Base-by-base conservation (phyloP, 1,139 yeast genomes). In the Schwanniomyces etchellsii region DNA sequence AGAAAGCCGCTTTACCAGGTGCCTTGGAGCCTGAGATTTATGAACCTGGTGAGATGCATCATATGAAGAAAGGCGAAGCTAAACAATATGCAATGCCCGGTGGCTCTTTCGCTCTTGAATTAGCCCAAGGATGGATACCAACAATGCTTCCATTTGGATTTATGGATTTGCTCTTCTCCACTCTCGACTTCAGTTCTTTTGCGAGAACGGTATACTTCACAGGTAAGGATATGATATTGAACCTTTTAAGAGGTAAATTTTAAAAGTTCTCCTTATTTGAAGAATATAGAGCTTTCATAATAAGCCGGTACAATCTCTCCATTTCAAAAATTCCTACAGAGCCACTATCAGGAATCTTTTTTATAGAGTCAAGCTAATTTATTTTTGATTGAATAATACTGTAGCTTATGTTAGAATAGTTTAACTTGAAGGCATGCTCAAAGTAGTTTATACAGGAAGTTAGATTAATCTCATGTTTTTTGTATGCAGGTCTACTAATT, bases 121-220 rank as follows among this genome's bases (percentile, higher is more conserved):
- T 91, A 50, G 98, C 98, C 5, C 98, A 91, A 64, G 98, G 98
- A 35, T 91, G 96, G 94, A 85, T 91, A 44, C 98, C 98, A 21
- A 81, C 93, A 31, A 91, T 91, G 98, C 70, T 93, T 41, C 96
- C 97, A 14, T 93, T 91, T 54, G 98, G 98, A 0, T 77, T 91
- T 57, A 64, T 85, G 36, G 95, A 86, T 52, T 76, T 82, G 5
- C 51, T 83, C 36, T 71, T 81, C 33, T 81, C 94, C 26, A 91
- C 97, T 10, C 59, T 88, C 45, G 98, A 91, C 55, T 58, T 81
- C 41, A 56, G 66, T 45, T 77, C 94, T 15, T 68, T 89, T 38
- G 62, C 57, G 38, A 72, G 74, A 54, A 91, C 97, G 7, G 74
- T 70, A 27, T 73, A 70, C 43, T 69, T 81, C 43, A 85, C 96